A percentile compares a stretch with the other conserved stretches of the same genome.
phyloP scores from a whole-genome alignment of 1,284 basidiomycete genomes.

The Blastosporella zonata region DNA sequence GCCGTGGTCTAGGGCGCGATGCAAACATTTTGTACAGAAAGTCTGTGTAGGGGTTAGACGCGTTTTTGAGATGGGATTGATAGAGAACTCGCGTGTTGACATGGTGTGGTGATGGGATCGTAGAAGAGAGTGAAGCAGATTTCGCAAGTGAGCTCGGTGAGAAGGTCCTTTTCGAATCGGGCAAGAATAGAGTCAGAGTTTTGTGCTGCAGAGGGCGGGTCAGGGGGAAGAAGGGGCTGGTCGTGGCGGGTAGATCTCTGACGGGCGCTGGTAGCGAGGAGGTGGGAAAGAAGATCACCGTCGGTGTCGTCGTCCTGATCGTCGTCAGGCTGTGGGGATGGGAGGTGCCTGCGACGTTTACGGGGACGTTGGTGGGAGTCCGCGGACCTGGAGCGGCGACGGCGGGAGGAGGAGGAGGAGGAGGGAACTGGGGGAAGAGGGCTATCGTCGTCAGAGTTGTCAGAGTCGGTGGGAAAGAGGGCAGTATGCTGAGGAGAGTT shows the following conservation, averaged over 20 bases:
- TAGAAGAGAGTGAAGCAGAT: constrained; percentile 86
- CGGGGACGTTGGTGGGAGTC: constrained; percentile 24
- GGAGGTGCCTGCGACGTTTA: constrained; percentile 30
- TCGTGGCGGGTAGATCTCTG: constrained; percentile 29
- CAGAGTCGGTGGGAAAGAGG: constrained; percentile 10
- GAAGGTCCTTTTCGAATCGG: constrained; percentile 68
- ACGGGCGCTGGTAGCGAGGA: constrained; percentile 27
- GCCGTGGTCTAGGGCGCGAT: constrained; percentile 86
- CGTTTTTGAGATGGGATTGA: constrained; percentile 3
- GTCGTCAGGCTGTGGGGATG: no score
- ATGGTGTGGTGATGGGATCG: constrained; percentile 88
- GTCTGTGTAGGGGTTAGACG: constrained; percentile 51
- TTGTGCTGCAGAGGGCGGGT: constrained; percentile 17
- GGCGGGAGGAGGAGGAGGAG: no score
- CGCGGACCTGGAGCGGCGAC: constrained; percentile 11
- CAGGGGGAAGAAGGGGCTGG: constrained; percentile 26
- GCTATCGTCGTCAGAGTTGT: constrained; percentile 13
- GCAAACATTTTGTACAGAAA: constrained; percentile 87
- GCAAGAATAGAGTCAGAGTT: constrained; percentile 22
- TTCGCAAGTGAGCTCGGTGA: constrained; percentile 80
- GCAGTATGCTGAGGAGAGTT: constrained; percentile 1
- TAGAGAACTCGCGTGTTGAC: constrained; percentile 76
- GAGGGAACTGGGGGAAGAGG: constrained; percentile 9
- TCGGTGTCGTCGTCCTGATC: constrained; percentile 22
- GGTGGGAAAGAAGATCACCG: constrained; percentile 36